phyloP scores from a whole-genome alignment of 2,329 filamentous ascomycete genomes.

The Penicillium vulpinum region DNA sequence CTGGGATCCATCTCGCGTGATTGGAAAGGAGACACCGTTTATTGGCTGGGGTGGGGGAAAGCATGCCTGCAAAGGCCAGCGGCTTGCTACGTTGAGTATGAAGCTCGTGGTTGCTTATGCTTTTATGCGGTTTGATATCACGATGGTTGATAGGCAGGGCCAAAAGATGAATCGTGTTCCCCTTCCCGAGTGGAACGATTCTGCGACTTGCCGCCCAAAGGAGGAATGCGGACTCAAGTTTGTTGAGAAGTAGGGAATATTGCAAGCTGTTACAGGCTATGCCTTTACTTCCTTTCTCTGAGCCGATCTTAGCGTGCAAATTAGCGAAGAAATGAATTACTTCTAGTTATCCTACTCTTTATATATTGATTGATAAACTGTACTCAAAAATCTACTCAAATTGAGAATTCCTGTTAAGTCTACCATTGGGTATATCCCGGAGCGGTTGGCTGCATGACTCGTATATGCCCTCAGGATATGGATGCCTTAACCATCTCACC shows the following conservation, averaged over 20 bases:
- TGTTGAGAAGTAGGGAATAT: background rate
- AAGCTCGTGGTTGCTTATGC: constrained; percentile 9
- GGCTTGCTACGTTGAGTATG: constrained; percentile 11
- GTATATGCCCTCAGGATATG: too few species aligned
- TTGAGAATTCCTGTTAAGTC: too few species aligned
- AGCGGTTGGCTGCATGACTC: background rate
- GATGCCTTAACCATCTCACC: background rate
- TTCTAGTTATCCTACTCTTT: background rate
- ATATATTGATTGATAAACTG: background rate
- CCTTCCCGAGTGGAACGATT: constrained; percentile 8
- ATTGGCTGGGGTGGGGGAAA: constrained; percentile 11
- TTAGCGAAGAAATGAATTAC: background rate
- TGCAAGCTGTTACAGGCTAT: background rate
- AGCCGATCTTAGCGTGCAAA: background rate
- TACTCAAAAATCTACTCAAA: background rate
- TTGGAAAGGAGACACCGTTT: background rate
- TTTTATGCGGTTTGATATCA: constrained; percentile 4
- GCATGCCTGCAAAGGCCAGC: constrained; percentile 13
- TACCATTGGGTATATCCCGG: background rate
- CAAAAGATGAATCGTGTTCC: background rate
- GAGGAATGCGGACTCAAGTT: constrained; percentile 5
- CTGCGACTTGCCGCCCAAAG: constrained; percentile 7
- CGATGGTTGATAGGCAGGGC: constrained; percentile 3
- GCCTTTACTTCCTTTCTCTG: background rate
- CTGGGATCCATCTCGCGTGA: constrained; percentile 12